Evolutionary conservation across 805 yeast genomes (phyloP).

Genomic region (Lachancea thermotolerans): DNA sequence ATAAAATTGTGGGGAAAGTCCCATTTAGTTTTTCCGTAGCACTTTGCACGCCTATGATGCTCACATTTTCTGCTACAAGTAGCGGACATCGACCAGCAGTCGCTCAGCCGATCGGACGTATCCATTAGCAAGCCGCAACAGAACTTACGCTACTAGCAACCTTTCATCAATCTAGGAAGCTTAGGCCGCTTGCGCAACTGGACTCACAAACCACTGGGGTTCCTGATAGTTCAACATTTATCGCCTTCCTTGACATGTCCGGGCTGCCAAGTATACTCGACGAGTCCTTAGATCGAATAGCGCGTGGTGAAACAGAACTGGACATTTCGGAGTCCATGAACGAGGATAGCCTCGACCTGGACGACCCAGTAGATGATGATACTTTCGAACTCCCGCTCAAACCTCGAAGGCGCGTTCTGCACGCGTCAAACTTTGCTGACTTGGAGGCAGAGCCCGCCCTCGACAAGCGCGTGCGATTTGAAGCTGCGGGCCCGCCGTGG

Average conservation of each 20-base stretch:
- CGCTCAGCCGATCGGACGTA: no score
- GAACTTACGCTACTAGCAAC: no score
- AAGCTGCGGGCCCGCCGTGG: conserved; percentile 2
- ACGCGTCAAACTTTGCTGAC: conserved; percentile 19
- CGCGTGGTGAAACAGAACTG: background rate
- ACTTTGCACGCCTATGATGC: no score
- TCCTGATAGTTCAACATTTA: background rate
- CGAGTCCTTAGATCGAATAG: background rate
- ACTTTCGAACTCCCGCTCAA: conserved; percentile 25
- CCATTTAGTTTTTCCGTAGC: no score
- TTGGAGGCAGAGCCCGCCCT: conserved; percentile 10
- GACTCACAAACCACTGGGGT: no score
- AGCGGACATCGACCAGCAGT: no score
- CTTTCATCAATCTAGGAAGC: no score
- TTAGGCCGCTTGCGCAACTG: no score
- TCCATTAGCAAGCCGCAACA: no score
- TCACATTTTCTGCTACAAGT: no score
- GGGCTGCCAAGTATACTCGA: background rate
- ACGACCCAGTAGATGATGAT: conserved; percentile 16
- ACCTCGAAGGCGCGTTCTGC: conserved; percentile 10
- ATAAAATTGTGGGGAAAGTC: no score
- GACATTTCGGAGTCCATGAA: background rate
- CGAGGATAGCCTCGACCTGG: conserved; percentile 6
- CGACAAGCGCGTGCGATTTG: conserved; percentile 19
- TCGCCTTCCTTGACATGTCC: background rate